Evolutionary conservation across 345 rosid genomes (phyloP).

Genomic region (Combretum micranthum): DNA sequence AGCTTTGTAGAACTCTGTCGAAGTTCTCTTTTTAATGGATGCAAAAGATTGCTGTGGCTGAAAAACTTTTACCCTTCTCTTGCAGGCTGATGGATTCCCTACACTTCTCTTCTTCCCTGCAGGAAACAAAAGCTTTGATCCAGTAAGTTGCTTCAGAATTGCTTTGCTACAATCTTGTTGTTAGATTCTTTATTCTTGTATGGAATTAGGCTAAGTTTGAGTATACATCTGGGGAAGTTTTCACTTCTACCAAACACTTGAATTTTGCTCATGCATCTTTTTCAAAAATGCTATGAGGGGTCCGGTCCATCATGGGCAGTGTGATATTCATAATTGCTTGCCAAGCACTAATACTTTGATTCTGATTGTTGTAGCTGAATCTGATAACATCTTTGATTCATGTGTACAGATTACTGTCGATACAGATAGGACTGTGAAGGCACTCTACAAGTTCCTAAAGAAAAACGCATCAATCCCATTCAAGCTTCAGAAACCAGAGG

Average conservation of each 20-base stretch:
- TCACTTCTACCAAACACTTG: no score
- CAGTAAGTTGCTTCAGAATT: constrained; percentile 40
- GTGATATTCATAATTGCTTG: no score
- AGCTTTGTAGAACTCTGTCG: no score
- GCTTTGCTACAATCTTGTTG: no score
- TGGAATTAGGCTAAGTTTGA: not conserved
- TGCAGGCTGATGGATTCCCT: constrained; percentile 93
- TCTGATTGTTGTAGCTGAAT: not conserved
- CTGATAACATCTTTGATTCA: not conserved
- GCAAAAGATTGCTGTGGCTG: not conserved
- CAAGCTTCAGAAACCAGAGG: constrained; percentile 76
- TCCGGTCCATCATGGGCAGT: no score
- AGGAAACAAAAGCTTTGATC: constrained; percentile 94
- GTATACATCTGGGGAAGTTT: not conserved
- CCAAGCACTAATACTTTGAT: no score
- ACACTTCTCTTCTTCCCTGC: constrained; percentile 97
- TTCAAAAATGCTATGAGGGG: no score
- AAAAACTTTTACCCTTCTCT: not conserved
- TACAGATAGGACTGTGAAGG: constrained; percentile 88
- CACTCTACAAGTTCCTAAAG: constrained; percentile 83
- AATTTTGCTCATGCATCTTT: no score
- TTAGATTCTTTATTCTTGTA: constrained; percentile 1
- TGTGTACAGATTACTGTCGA: constrained; percentile 65
- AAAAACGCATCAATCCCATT: constrained; percentile 87
- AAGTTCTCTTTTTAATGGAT: no score